Percentiles rank a stretch among this genome's conserved stretches.
Conservation (phyloP, 768 basidiomycete genomes). For the Suillus paluster region DNA sequence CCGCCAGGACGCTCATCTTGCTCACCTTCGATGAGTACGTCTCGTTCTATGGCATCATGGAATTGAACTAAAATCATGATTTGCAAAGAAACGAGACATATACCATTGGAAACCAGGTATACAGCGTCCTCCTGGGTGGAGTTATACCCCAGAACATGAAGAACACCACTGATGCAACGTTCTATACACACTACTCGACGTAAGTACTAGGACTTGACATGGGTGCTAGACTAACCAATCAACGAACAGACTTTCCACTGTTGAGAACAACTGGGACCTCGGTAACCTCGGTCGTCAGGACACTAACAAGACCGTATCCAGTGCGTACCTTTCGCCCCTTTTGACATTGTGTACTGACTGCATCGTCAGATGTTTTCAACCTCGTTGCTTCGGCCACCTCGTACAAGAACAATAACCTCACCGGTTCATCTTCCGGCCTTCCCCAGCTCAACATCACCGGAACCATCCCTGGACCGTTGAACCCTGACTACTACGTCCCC, state of each 20-base stretch:
- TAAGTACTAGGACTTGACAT: constrained; percentile 15
- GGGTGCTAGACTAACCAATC: not conserved
- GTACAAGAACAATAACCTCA: constrained; percentile 46
- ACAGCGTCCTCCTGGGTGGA: constrained; percentile 47
- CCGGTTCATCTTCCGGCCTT: constrained; percentile 27
- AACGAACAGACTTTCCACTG: constrained; percentile 47
- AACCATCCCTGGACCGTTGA: constrained; percentile 48
- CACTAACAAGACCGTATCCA: constrained; percentile 47
- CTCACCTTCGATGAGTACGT: constrained; percentile 68
- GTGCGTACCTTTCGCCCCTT: constrained; percentile 1
- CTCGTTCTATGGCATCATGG: not conserved
- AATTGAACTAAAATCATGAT: not conserved
- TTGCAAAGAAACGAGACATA: constrained; percentile 31
- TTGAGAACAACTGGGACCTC: constrained; percentile 65
- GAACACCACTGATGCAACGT: constrained; percentile 53
- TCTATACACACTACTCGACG: constrained; percentile 65
- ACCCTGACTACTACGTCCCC: constrained; percentile 43
- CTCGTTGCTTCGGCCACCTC: constrained; percentile 52
- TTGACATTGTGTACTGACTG: not conserved
- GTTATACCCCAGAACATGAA: constrained; percentile 46
- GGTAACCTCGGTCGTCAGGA: constrained; percentile 63
- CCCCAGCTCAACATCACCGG: constrained; percentile 47
- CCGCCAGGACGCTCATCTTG: constrained; percentile 55
- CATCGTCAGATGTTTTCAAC: constrained; percentile 51
- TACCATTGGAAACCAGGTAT: constrained; percentile 51